Percentiles rank a stretch among this genome's conserved stretches.
phyloP scores from a whole-genome alignment of 768 basidiomycete genomes.

The Boletus pseudopeckii region DNA sequence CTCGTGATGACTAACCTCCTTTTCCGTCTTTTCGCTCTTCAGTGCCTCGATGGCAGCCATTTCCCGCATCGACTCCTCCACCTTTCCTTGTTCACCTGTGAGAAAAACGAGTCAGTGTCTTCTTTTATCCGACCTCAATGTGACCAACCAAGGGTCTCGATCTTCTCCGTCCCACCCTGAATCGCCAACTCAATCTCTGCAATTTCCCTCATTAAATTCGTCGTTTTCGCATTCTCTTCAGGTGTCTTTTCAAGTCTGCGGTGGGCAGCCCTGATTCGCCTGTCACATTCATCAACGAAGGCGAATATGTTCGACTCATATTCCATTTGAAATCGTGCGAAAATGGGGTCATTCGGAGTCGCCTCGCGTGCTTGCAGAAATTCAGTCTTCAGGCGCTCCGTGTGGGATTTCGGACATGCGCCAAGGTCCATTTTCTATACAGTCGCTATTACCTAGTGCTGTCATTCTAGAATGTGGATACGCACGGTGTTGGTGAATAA shows the following conservation, averaged over 20 bases:
- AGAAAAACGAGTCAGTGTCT: slow-evolving; percentile 2
- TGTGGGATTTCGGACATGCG: slow-evolving; percentile 95
- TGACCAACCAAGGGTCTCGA: slow-evolving; percentile 79
- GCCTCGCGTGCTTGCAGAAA: slow-evolving; percentile 77
- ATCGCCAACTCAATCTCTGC: slow-evolving; percentile 99
- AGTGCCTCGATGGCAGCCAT: slow-evolving; percentile 96
- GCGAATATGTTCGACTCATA: slow-evolving; percentile 93
- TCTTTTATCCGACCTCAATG: slow-evolving; percentile 6
- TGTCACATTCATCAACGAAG: slow-evolving; percentile 98
- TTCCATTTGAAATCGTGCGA: slow-evolving; percentile 87
- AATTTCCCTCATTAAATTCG: slow-evolving; percentile 98
- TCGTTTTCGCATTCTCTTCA: slow-evolving; percentile 99
- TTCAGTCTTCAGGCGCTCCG: slow-evolving; percentile 88
- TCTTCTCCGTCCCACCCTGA: slow-evolving; percentile 98
- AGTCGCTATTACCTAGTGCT: neutral
- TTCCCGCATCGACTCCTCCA: slow-evolving; percentile 98
- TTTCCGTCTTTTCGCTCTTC: slow-evolving; percentile 93
- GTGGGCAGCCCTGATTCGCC: slow-evolving; percentile 91
- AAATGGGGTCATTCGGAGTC: slow-evolving; percentile 75
- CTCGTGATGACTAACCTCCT: slow-evolving; percentile 59
- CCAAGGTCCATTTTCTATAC: slow-evolving; percentile 96
- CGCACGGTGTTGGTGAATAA: slow-evolving; percentile 97
- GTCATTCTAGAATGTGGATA: slow-evolving; percentile 10
- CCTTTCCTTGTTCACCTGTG: slow-evolving; percentile 95
- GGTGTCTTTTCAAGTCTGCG: slow-evolving; percentile 97